Conservation (phyloP, 371 early-diverging fungal genomes). For the Mortierella sp. region DNA sequence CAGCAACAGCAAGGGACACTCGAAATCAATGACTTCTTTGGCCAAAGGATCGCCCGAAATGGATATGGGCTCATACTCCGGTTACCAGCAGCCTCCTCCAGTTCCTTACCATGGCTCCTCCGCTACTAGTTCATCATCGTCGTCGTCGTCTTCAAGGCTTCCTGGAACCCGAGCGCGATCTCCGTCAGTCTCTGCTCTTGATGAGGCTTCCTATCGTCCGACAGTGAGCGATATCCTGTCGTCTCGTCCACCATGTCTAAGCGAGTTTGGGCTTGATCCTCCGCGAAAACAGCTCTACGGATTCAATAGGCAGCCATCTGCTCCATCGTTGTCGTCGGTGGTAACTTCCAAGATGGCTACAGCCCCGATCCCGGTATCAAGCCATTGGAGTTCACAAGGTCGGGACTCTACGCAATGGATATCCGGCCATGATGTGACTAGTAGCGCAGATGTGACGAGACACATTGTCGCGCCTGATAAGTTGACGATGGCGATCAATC, state of each 20-base stretch:
- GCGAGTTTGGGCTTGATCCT: background rate
- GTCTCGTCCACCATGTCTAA: background rate
- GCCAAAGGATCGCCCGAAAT: constrained; percentile 1
- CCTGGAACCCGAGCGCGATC: constrained; percentile 12
- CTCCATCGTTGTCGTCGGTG: background rate
- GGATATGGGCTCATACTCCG: too few species aligned
- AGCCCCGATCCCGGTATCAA: constrained; percentile 6
- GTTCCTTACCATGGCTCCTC: too few species aligned
- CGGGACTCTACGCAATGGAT: background rate
- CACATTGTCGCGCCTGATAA: constrained; percentile 43
- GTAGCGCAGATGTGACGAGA: constrained; percentile 9
- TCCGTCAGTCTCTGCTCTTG: constrained; percentile 22
- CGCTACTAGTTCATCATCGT: background rate
- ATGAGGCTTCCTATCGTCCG: background rate
- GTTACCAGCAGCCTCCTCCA: too few species aligned
- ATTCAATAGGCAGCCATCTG: too few species aligned
- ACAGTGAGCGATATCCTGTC: constrained; percentile 8
- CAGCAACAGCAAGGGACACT: constrained; percentile 9
- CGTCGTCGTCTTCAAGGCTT: background rate
- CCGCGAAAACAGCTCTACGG: too few species aligned
- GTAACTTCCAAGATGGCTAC: background rate
- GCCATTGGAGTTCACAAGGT: constrained; percentile 5
- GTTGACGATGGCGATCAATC: constrained; percentile 26
- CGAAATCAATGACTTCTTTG: constrained; percentile 34
- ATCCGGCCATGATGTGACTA: background rate